Conservation (phyloP, 768 basidiomycete genomes). For the Podaxis sp. region DNA sequence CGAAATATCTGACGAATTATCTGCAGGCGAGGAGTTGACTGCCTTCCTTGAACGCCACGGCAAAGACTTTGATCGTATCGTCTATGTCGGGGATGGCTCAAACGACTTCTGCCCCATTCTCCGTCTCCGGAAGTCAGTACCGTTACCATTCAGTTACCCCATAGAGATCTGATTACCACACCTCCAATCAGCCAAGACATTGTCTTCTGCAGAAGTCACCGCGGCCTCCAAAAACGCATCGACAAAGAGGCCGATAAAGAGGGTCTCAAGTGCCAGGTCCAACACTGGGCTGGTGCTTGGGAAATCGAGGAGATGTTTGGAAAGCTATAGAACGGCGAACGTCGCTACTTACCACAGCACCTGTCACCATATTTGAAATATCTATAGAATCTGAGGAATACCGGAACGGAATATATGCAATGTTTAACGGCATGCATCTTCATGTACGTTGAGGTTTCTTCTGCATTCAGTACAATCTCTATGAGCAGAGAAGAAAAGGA, state of each 20-base stretch:
- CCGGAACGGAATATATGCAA: not conserved
- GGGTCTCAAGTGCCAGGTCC: slow-evolving; percentile 71
- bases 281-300: slow-evolving; percentile 95
- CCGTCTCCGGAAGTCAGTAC: slow-evolving; percentile 67
- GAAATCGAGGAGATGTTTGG: slow-evolving; percentile 86
- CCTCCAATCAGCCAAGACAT: slow-evolving; percentile 68
- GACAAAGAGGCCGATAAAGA: slow-evolving; percentile 59
- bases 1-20: not conserved
- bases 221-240: slow-evolving; percentile 81
- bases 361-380: not conserved
- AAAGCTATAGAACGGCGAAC: slow-evolving; percentile 30
- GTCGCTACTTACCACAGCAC: too few relatives aligned
- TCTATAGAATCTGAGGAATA: not conserved
- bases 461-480: not conserved
- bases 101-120: slow-evolving; percentile 97
- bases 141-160: not conserved
- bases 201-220: slow-evolving; percentile 74
- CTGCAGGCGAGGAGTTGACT: slow-evolving; percentile 86
- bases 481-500: not conserved
- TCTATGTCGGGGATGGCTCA: slow-evolving; percentile 91
- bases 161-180: not conserved
- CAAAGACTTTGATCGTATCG: slow-evolving; percentile 68
- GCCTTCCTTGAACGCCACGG: slow-evolving; percentile 68
- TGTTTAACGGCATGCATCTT: not conserved
- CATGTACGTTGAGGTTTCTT: not conserved